Conservation (phyloP, 2,329 filamentous ascomycete genomes). For the Aspergillus clavatus region DNA sequence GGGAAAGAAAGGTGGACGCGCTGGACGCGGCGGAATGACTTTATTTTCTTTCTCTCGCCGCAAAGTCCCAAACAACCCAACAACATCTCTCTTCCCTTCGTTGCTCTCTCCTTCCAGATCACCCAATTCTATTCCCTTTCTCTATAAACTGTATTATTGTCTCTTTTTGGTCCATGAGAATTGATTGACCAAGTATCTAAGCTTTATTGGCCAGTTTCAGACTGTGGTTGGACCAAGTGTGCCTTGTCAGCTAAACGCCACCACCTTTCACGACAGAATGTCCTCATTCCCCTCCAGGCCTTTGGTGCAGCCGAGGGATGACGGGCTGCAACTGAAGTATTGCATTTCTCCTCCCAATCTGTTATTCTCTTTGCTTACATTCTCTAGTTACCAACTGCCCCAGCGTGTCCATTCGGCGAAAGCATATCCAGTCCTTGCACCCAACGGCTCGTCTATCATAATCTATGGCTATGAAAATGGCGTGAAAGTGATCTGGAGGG, state of each 20-base stretch:
- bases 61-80: neutral
- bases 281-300: constrained; percentile 34
- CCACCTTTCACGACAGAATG: constrained; percentile 22
- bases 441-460: constrained; percentile 59
- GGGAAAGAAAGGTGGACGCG: neutral
- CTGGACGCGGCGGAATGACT: neutral
- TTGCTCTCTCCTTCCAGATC: neutral
- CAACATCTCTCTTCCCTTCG: neutral
- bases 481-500: constrained; percentile 57
- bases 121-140: neutral
- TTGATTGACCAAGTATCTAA: neutral
- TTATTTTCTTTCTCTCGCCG: neutral
- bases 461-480: constrained; percentile 57
- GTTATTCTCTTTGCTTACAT: constrained; percentile 5
- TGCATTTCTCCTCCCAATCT: neutral
- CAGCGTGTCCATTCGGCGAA: constrained; percentile 54
- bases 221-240: constrained; percentile 16
- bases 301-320: constrained; percentile 35
- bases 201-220: too few relatives aligned
- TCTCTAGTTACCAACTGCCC: constrained; percentile 54
- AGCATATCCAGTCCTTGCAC: constrained; percentile 54
- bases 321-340: constrained; percentile 42
- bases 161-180: too few relatives aligned
- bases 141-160: neutral
- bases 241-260: neutral